Conservation (phyloP, 2,329 filamentous ascomycete genomes). For the Boeremia lycopersici region DNA sequence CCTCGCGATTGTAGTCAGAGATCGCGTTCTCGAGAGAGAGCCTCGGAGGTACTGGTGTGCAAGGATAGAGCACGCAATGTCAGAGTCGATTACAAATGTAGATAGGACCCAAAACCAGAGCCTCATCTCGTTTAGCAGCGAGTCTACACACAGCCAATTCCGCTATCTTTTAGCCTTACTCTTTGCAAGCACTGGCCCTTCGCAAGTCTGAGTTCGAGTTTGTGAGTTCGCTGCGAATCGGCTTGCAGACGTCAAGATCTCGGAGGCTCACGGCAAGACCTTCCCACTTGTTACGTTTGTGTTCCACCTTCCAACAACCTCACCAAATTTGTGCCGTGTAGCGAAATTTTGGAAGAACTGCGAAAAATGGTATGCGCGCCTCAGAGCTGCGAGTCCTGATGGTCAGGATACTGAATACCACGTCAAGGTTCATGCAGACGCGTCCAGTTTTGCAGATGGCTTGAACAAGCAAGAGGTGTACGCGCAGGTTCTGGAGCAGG, state of each 20-base stretch:
- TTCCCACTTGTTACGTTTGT: slow-evolving; percentile 12
- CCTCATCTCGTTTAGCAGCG: slow-evolving; percentile 9
- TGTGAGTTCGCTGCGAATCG: slow-evolving; percentile 10
- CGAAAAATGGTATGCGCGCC: slow-evolving; percentile 19
- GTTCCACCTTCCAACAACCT: slow-evolving; percentile 7
- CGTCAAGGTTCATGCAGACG: slow-evolving; percentile 73
- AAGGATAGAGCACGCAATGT: slow-evolving; percentile 12
- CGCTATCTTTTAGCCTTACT: not conserved
- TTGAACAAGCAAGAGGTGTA: slow-evolving; percentile 76
- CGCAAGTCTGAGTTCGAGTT: not conserved
- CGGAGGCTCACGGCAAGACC: slow-evolving; percentile 13
- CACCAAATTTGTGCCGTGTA: slow-evolving; percentile 1
- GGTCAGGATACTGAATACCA: slow-evolving; percentile 20
- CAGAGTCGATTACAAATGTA: slow-evolving; percentile 14
- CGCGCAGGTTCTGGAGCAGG: slow-evolving; percentile 73
- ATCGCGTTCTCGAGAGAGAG: not conserved
- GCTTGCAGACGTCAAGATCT: not conserved
- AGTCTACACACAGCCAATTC: slow-evolving; percentile 1
- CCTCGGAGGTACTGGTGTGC: not conserved
- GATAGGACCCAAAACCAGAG: not conserved
- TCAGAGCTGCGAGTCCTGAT: slow-evolving; percentile 18
- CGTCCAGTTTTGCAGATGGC: slow-evolving; percentile 71
- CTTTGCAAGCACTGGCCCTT: not conserved
- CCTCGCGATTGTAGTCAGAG: not conserved
- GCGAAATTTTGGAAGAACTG: slow-evolving; percentile 4